Percentiles rank a stretch among this genome's conserved stretches.
Conservation (phyloP, 1,284 basidiomycete genomes). For the Ceratobasidium sp. region DNA sequence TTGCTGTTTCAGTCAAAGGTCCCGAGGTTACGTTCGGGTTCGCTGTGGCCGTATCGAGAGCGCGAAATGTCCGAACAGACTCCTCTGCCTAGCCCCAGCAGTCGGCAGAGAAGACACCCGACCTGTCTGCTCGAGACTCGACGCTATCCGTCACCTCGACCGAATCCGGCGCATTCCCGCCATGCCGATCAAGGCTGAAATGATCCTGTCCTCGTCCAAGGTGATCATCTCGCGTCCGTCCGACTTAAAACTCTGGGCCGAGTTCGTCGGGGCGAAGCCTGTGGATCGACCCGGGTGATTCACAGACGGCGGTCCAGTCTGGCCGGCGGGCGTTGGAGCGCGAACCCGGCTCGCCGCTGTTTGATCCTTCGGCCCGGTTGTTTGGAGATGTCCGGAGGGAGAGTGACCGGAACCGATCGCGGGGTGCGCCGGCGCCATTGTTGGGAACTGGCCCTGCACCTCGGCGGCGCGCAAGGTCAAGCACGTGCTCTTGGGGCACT, state of each 20-base stretch:
- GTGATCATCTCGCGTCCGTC: conserved; percentile 33
- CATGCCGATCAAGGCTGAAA: conserved; percentile 24
- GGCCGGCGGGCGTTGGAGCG: background rate
- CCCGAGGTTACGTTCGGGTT: conserved; percentile 24
- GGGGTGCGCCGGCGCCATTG: no score
- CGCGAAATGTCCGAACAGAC: background rate
- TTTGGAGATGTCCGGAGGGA: no score
- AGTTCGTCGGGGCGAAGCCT: background rate
- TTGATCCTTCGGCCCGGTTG: no score
- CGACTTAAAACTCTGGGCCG: conserved; percentile 14
- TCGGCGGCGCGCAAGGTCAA: no score
- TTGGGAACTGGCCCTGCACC: no score
- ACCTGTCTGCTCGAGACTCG: background rate
- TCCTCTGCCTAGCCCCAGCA: no score
- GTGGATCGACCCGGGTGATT: conserved; percentile 2
- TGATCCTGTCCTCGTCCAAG: conserved; percentile 14
- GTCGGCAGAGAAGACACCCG: no score
- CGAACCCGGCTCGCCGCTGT: no score
- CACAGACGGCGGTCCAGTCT: conserved; percentile 16
- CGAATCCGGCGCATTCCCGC: conserved; percentile 32
- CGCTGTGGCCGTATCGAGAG: conserved; percentile 13
- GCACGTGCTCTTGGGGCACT: no score
- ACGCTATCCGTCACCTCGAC: conserved; percentile 19
- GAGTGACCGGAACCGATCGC: no score
- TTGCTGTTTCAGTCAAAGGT: conserved; percentile 25